Percentiles rank a stretch among this genome's conserved stretches.
These are phyloP conservation scores for Ganoderma lucidum DNA, from an alignment of 1,284 basidiomycete genomes.

Conservation along the genomic window DNA sequence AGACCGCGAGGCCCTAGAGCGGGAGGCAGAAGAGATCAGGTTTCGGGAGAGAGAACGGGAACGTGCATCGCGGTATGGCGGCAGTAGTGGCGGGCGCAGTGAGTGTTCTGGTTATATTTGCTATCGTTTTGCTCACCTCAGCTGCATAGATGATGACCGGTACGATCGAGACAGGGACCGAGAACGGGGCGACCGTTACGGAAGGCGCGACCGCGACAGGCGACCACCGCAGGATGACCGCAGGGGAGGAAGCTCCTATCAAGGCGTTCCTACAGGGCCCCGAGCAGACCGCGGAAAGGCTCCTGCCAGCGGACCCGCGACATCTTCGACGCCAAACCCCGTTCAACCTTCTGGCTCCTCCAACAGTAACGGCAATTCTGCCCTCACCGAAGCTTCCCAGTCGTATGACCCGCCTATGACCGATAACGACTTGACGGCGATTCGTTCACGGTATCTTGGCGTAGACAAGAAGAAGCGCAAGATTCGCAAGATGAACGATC, in stretches of 20 bases:
- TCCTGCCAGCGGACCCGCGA: slow-evolving; percentile 43
- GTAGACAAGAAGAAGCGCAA: slow-evolving; percentile 93
- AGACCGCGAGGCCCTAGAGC: slow-evolving; percentile 76
- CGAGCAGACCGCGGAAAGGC: slow-evolving; percentile 72
- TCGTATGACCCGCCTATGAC: slow-evolving; percentile 77
- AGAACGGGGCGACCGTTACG: slow-evolving; percentile 40
- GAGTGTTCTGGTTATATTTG: slow-evolving; percentile 42
- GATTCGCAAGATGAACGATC: slow-evolving; percentile 92
- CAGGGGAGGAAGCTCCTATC: slow-evolving; percentile 46
- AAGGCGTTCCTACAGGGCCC: slow-evolving; percentile 81
- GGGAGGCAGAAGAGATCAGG: slow-evolving; percentile 75
- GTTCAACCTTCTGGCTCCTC: slow-evolving; percentile 44
- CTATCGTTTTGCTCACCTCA: slow-evolving; percentile 24
- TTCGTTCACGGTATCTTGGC: slow-evolving; percentile 91
- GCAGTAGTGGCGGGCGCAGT: slow-evolving; percentile 55
- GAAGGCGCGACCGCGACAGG: slow-evolving; percentile 44
- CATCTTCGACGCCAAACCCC: slow-evolving; percentile 56
- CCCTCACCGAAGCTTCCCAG: slow-evolving; percentile 46
- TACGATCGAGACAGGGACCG: slow-evolving; percentile 43
- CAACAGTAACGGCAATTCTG: slow-evolving; percentile 23
- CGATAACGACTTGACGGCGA: slow-evolving; percentile 76
- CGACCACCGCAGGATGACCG: slow-evolving; percentile 40
- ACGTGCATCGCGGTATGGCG: slow-evolving; percentile 46
- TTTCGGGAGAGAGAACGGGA: slow-evolving; percentile 49
- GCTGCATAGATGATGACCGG: slow-evolving; percentile 64